Percentiles rank a stretch among this genome's conserved stretches.
phyloP scores from a whole-genome alignment of 768 basidiomycete genomes.

The Lepiota venenata region DNA sequence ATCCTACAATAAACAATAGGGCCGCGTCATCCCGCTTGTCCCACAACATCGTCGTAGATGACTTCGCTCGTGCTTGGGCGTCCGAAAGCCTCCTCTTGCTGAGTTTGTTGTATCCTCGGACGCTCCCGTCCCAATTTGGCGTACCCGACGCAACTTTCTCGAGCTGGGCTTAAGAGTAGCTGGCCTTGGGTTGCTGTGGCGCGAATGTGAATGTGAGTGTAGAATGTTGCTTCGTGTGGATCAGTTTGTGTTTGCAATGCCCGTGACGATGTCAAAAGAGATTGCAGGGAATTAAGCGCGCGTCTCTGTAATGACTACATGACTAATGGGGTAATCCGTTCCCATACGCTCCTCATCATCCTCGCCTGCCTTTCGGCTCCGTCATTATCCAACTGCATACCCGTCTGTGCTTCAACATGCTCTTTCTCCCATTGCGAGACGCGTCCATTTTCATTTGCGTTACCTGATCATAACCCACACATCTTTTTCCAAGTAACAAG shows the following conservation, averaged over 20 bases:
- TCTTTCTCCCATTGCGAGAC: too few relatives aligned
- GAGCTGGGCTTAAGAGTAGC: conserved; percentile 54
- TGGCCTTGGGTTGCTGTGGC: conserved; percentile 17
- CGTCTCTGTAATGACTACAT: too few relatives aligned
- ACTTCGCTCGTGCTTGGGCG: conserved; percentile 17
- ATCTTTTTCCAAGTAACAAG: too few relatives aligned
- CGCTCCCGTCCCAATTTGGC: conserved; percentile 44
- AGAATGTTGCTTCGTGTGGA: not conserved
- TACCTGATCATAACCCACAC: too few relatives aligned
- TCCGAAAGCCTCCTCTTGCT: conserved; percentile 16
- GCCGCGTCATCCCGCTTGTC: conserved; percentile 27
- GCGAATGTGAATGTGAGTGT: not conserved
- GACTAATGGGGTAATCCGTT: not conserved
- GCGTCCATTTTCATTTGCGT: too few relatives aligned
- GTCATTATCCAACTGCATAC: too few relatives aligned
- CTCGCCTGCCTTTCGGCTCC: too few relatives aligned
- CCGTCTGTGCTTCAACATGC: too few relatives aligned
- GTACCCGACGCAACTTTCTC: conserved; percentile 38
- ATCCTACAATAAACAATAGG: conserved; percentile 43
- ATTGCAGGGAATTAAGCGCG: too few relatives aligned
- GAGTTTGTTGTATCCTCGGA: conserved; percentile 50
- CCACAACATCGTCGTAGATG: conserved; percentile 34
- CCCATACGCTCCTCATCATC: too few relatives aligned
- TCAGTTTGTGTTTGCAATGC: not conserved
- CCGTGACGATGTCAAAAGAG: conserved; percentile 4